Conservation (phyloP, 768 basidiomycete genomes). For the Lyophyllum semitale region DNA sequence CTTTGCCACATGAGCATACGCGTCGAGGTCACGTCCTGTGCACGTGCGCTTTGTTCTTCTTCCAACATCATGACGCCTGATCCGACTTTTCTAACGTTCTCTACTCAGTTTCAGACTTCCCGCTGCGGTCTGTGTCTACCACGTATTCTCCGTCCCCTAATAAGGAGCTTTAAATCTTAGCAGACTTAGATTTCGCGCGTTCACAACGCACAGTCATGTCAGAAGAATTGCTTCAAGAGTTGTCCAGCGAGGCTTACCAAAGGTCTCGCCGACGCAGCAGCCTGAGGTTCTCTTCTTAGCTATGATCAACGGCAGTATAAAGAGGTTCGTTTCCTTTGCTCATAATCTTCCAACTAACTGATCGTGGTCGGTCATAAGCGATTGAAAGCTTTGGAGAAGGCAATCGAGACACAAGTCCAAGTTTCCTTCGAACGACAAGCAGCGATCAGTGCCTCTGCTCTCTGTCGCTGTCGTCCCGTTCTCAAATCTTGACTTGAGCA, state of each 20-base stretch:
- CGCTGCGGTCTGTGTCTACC: constrained; percentile 47
- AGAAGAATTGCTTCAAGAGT: constrained; percentile 38
- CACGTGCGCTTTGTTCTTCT: no score
- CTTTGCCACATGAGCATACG: no score
- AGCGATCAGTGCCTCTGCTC: constrained; percentile 8
- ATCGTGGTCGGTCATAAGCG: constrained; percentile 63
- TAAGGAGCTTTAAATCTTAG: constrained; percentile 19
- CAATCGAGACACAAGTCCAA: constrained; percentile 52
- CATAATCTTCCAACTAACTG: constrained; percentile 9
- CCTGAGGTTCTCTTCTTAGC: constrained; percentile 62
- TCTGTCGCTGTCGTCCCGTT: constrained; percentile 43
- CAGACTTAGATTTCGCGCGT: constrained; percentile 55
- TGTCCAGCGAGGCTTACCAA: constrained; percentile 66
- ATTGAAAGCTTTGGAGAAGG: constrained; percentile 60
- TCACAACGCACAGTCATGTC: constrained; percentile 36
- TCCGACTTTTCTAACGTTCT: constrained; percentile 47
- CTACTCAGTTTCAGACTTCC: constrained; percentile 48
- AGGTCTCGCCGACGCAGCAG: constrained; percentile 61
- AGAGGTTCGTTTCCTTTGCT: constrained; percentile 44
- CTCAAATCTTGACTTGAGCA: constrained; percentile 48
- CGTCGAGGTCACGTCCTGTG: no score
- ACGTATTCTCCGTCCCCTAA: constrained; percentile 13
- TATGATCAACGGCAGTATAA: constrained; percentile 81
- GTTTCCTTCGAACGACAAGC: constrained; percentile 60
- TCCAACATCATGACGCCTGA: no score